These are phyloP conservation scores for Pleodorina starrii DNA, from an alignment of 139 green algal genomes.

Conservation along the genomic window DNA sequence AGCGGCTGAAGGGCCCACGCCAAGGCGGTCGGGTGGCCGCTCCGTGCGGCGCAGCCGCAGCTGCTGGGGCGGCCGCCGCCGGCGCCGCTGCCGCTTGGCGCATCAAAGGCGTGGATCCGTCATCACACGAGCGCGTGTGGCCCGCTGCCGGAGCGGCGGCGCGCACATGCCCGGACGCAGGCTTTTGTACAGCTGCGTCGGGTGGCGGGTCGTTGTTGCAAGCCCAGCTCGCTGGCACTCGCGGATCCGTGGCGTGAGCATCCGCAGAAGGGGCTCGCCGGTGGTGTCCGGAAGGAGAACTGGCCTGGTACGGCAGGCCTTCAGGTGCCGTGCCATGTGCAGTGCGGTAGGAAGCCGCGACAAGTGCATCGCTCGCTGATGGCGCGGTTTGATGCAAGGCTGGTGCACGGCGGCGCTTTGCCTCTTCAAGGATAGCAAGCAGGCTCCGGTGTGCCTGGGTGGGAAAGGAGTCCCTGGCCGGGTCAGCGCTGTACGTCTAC, in stretches of 20 bases:
- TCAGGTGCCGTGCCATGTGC: too few relatives aligned
- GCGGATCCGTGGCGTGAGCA: too few relatives aligned
- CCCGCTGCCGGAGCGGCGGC: neutral
- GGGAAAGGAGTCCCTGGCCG: too few relatives aligned
- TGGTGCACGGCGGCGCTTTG: neutral
- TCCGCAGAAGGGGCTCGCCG: too few relatives aligned
- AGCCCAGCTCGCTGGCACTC: neutral
- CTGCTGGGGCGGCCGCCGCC: neutral
- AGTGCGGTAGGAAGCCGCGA: too few relatives aligned
- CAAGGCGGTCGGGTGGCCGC: neutral
- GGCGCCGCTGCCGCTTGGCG: neutral
- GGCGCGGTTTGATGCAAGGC: neutral
- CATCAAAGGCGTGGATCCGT: neutral
- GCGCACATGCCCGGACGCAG: neutral
- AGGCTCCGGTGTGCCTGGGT: conserved; percentile 5
- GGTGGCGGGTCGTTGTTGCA: neutral
- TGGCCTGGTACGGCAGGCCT: too few relatives aligned
- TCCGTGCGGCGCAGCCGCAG: neutral
- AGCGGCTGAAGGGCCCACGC: neutral
- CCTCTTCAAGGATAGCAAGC: neutral
- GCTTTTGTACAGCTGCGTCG: neutral
- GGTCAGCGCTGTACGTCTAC: too few relatives aligned
- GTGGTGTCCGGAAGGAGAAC: too few relatives aligned
- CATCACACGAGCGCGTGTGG: neutral
- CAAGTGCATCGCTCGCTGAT: too few relatives aligned